Evolutionary conservation across 768 basidiomycete species (phyloP).

Genomic region (Tylopilus cervinicoccineus): DNA sequence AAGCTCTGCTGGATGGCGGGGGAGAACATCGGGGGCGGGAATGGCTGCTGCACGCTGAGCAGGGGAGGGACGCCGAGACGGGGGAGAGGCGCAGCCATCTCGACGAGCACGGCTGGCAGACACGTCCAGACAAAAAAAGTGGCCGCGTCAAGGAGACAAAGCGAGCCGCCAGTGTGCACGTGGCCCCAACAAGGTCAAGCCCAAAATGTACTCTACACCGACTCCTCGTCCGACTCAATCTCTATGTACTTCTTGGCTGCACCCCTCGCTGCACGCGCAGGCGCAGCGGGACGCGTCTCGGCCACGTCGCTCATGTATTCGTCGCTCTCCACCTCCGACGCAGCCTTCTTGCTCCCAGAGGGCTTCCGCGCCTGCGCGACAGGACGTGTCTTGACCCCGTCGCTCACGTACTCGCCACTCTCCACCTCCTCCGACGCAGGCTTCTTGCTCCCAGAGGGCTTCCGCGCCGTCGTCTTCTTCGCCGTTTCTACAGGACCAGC

Average conservation of each 20-base stretch:
- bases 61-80: constrained; percentile 55
- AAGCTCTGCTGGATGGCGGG: constrained; percentile 58
- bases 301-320: constrained; percentile 45
- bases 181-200: not conserved
- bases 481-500: constrained; percentile 30
- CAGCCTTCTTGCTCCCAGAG: constrained; percentile 56
- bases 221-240: constrained; percentile 44
- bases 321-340: constrained; percentile 38
- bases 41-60: constrained; percentile 55
- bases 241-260: constrained; percentile 62
- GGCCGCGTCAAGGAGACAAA: not conserved
- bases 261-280: constrained; percentile 46
- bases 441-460: constrained; percentile 59
- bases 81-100: constrained; percentile 38
- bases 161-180: constrained; percentile 3
- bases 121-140: not conserved
- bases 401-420: constrained; percentile 45
- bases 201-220: not conserved
- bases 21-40: constrained; percentile 54
- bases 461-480: constrained; percentile 42
- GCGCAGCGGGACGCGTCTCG: constrained; percentile 38
- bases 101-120: not conserved
- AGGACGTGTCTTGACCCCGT: constrained; percentile 38
- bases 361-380: constrained; percentile 47
- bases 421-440: constrained; percentile 46